These are phyloP conservation scores for Inga oerstediana DNA, from an alignment of 306 rosid species.

Conservation along the genomic window DNA sequence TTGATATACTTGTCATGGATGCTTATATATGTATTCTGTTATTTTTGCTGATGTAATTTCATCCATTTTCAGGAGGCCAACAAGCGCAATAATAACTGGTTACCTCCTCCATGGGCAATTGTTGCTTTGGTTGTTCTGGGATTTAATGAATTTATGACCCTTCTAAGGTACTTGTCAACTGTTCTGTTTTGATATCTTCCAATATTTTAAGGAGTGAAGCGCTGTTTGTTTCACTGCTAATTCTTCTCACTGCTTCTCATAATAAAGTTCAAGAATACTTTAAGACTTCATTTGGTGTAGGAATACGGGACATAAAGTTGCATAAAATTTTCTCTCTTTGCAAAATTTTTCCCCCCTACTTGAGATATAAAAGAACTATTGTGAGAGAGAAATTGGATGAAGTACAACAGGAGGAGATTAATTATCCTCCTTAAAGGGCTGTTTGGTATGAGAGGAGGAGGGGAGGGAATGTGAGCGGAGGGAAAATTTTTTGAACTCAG, in stretches of 20 bases:
- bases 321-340: neutral
- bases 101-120: slow-evolving; percentile 99
- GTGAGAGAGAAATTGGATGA: neutral
- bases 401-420: neutral
- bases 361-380: neutral
- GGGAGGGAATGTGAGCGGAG: no score
- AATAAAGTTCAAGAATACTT: neutral
- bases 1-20: slow-evolving; percentile 17
- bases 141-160: slow-evolving; percentile 89
- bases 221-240: neutral
- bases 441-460: no score
- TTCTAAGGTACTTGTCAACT: slow-evolving; percentile 56
- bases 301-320: neutral
- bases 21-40: neutral
- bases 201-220: slow-evolving; percentile 3
- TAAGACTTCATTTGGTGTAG: neutral
- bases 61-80: slow-evolving; percentile 71
- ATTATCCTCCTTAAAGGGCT: neutral
- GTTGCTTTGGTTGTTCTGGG: slow-evolving; percentile 76
- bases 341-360: neutral
- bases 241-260: neutral
- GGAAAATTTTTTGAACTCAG: no score
- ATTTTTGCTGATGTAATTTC: slow-evolving; percentile 16
- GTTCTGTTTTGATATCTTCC: slow-evolving; percentile 10
- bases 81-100: slow-evolving; percentile 81